phyloP scores from a whole-genome alignment of 106 monocot species.

The Dioscorea zingiberensis region DNA sequence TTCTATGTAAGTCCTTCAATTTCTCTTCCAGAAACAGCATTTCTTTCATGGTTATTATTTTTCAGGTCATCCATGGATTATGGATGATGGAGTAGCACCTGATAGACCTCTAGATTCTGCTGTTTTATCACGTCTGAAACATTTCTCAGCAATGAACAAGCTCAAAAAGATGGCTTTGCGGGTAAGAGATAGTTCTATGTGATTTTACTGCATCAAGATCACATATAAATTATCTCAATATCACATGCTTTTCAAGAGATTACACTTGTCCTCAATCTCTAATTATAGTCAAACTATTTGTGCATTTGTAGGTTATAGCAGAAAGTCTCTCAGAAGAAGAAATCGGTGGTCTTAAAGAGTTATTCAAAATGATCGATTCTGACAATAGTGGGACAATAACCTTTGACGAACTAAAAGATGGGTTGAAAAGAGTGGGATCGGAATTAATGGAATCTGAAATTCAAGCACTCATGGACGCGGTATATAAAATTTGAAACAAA shows the following conservation, averaged over 20 bases:
- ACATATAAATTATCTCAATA: no score
- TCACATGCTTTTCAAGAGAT: no score
- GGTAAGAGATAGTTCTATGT: constrained; percentile 30
- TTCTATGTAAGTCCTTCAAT: constrained; percentile 53
- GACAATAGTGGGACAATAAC: constrained; percentile 82
- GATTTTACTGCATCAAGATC: no score
- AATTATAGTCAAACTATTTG: no score
- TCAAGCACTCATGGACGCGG: constrained; percentile 64
- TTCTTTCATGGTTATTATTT: neutral
- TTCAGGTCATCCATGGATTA: constrained; percentile 87
- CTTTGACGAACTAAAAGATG: constrained; percentile 73
- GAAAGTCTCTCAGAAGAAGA: constrained; percentile 92
- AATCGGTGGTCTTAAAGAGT: constrained; percentile 71
- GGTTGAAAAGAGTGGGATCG: constrained; percentile 61
- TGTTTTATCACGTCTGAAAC: constrained; percentile 85
- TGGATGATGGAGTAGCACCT: constrained; percentile 80
- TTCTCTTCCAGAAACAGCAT: neutral
- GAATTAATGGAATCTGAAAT: constrained; percentile 59
- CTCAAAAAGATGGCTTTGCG: constrained; percentile 95
- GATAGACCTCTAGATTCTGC: constrained; percentile 88
- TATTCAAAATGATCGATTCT: constrained; percentile 79
- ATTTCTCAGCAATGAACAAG: constrained; percentile 97
- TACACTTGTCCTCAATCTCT: no score
- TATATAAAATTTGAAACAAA: constrained; percentile 10
- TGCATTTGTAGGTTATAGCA: constrained; percentile 68